Base-by-base conservation (phyloP, 148 eudicot genomes). In the Rhododendron molle region DNA sequence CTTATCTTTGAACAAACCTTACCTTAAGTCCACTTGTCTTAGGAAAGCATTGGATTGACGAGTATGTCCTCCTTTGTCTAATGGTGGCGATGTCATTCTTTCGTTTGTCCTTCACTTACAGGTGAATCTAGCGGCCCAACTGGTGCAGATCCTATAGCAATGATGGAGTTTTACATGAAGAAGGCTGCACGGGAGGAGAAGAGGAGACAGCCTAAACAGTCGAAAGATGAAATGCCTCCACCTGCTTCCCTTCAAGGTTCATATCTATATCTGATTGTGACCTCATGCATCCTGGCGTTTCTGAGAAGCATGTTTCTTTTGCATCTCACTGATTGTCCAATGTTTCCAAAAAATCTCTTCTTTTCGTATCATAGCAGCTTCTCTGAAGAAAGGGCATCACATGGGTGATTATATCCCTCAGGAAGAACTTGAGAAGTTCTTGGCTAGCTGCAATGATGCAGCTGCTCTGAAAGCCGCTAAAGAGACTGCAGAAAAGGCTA, bases 201-300 rank as follows among this genome's bases (percentile, higher is more conserved):
- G 89, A 91, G 81, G 87, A 92, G 89, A 87, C 94, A 93, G 62
- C 95, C 93, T 81, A 97, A 91, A 88, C 92, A 90, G 72, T 97
- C 99, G 44, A 89, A 91, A 86, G 98, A 97, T 89, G 99, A 97
- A 92, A 97, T 97, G 99, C 99, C 99, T 86, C 98, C 99, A 60
- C 99, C 99, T 79, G 89, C 95, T 81, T 97, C 99, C 54, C 93
- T 96, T 82, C 98, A 94, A 92, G 95, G 98, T 94, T 80, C 5
- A 47, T 47, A 32, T 78, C 78, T 67, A 2, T 62, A 54, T 81
- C 69, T 54, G 14, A 54, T 81, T 54, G 69, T 14, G 36, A 30
- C 12, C 32, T 15, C 67, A 72, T 83, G 79, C 13, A 43, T 65
- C 84, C 36, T 82, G 30, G 56, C 5, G 8, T 36, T 83, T 73